phyloP scores from a whole-genome alignment of 2,329 filamentous ascomycete genomes.

The Calonectria henricotiae region DNA sequence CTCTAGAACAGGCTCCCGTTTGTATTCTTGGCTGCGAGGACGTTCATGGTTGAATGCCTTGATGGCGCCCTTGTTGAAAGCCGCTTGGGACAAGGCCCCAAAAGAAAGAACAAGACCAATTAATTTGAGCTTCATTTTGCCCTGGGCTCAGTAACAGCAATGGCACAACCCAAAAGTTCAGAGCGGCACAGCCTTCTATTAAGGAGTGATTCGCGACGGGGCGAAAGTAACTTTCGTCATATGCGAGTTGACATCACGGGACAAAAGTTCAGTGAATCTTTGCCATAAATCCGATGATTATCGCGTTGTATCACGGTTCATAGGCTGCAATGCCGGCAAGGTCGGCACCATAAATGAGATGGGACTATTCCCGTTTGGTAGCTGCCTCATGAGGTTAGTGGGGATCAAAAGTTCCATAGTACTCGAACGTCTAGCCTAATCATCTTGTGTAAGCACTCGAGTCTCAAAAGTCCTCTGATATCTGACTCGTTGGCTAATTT shows the following conservation, averaged over 20 bases:
- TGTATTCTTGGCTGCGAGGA: slow-evolving; percentile 38
- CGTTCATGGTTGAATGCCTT: slow-evolving; percentile 44
- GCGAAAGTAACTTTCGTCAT: slow-evolving; percentile 20
- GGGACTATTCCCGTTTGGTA: slow-evolving; percentile 16
- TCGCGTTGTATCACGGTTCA: neutral
- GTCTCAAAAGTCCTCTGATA: slow-evolving; percentile 24
- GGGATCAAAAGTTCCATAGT: slow-evolving; percentile 35
- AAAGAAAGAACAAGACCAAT: slow-evolving; percentile 44
- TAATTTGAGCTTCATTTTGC: slow-evolving; percentile 46
- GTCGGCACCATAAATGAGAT: slow-evolving; percentile 23
- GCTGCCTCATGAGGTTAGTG: slow-evolving; percentile 37
- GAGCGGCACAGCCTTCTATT: slow-evolving; percentile 15
- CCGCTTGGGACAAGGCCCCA: slow-evolving; percentile 47
- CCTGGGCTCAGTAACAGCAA: neutral
- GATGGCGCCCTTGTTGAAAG: slow-evolving; percentile 47
- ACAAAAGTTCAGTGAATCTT: slow-evolving; percentile 22
- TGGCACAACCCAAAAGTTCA: neutral
- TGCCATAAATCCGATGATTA: neutral
- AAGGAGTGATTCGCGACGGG: neutral
- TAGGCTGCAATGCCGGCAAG: slow-evolving; percentile 26
- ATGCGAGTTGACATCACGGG: slow-evolving; percentile 30
- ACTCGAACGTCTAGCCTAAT: slow-evolving; percentile 21
- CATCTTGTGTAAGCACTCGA: slow-evolving; percentile 13
- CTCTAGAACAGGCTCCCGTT: slow-evolving; percentile 26
- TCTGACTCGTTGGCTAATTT: slow-evolving; percentile 12